Percentiles rank a stretch among this genome's conserved stretches.
phyloP scores from a whole-genome alignment of 2,329 filamentous ascomycete species.

The Fusarium bactridioides region DNA sequence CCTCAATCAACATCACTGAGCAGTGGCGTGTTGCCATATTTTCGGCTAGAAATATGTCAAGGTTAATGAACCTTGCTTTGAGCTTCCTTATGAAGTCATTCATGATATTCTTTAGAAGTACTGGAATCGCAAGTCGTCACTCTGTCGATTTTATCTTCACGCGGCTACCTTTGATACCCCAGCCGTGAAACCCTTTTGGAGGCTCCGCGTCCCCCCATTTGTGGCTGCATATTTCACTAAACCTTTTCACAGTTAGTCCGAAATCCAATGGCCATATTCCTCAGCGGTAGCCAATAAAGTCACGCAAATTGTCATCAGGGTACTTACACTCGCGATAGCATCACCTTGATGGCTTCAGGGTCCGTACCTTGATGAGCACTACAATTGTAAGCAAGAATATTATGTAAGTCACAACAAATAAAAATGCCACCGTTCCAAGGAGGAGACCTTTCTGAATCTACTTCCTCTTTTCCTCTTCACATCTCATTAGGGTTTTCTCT shows the following conservation, averaged over 20 bases:
- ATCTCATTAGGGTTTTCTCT: too few species aligned
- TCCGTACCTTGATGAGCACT: slow-evolving; percentile 32
- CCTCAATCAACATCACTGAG: background rate
- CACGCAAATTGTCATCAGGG: slow-evolving; percentile 23
- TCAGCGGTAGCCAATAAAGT: slow-evolving; percentile 8
- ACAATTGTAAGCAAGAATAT: background rate
- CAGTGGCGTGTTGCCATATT: background rate
- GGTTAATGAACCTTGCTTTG: background rate
- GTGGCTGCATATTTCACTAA: background rate
- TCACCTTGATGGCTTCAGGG: slow-evolving; percentile 32
- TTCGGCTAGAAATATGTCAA: background rate
- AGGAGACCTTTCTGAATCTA: too few species aligned
- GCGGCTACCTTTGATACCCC: background rate
- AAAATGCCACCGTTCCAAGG: background rate
- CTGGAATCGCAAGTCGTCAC: background rate
- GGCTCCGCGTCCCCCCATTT: slow-evolving; percentile 12
- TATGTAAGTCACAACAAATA: slow-evolving; percentile 4
- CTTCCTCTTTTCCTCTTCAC: too few species aligned
- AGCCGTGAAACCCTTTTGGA: background rate
- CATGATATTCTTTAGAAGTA: accelerated
- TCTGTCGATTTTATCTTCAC: too few species aligned
- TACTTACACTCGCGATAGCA: background rate
- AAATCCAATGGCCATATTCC: background rate
- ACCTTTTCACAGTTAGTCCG: background rate
- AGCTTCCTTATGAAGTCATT: accelerated